Conservation (phyloP, 768 basidiomycete genomes). For the Gloeophyllum trabeum region DNA sequence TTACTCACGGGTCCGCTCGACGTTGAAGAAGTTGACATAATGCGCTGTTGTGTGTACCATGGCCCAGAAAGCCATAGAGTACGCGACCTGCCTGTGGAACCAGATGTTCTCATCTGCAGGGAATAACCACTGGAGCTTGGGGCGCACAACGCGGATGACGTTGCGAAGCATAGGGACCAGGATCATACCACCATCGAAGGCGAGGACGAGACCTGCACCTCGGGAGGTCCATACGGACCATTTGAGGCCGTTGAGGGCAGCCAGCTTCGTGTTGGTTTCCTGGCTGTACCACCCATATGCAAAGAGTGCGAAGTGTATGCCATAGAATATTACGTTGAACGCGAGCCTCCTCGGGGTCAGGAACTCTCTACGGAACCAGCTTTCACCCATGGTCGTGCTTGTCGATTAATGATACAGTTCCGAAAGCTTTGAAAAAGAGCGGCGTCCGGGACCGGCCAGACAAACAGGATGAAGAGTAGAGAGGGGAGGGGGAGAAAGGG, state of each 20-base stretch:
- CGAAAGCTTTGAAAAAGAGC: conserved; percentile 9
- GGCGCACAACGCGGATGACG: conserved; percentile 74
- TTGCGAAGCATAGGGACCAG: conserved; percentile 87
- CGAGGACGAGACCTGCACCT: conserved; percentile 85
- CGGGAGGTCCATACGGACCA: conserved; percentile 88
- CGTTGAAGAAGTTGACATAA: conserved; percentile 89
- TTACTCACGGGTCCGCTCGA: conserved; percentile 73
- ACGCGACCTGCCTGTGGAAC: conserved; percentile 93
- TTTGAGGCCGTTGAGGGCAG: conserved; percentile 66
- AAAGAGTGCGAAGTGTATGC: conserved; percentile 63
- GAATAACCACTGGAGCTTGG: conserved; percentile 70
- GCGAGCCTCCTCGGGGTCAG: conserved; percentile 47
- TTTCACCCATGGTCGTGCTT: conserved; percentile 42
- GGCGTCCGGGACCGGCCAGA: conserved; percentile 42
- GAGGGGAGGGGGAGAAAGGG: conserved; percentile 4
- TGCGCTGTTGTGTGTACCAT: conserved; percentile 92
- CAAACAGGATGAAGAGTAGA: conserved; percentile 12
- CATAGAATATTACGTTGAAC: conserved; percentile 76
- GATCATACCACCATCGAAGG: conserved; percentile 78
- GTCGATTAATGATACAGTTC: conserved; percentile 6
- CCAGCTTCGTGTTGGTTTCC: conserved; percentile 50
- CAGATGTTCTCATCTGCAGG: conserved; percentile 93
- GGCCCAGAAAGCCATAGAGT: conserved; percentile 87
- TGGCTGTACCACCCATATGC: conserved; percentile 81
- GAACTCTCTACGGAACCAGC: conserved; percentile 67